Evolutionary conservation across 495 filamentous ascomycete species (phyloP), one percentile per base, ranked within the genome.

Genomic region (Pyrenopolyporus hunteri): DNA sequence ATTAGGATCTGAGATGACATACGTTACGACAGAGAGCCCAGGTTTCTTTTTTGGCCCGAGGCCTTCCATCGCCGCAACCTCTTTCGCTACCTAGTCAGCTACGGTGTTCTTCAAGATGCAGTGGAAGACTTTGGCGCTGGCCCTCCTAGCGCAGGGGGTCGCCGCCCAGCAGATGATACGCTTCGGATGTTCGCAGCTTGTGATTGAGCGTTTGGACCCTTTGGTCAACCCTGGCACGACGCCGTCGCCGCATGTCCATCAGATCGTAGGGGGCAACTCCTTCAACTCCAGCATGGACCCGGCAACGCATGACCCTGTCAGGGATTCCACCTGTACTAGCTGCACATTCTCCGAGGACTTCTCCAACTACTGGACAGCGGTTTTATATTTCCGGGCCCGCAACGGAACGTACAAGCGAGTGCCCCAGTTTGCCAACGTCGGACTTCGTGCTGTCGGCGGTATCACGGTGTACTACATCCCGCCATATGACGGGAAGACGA

Each of bases 351-450:
- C 67, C 11, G 73, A 75, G 23, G 73, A 75, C 58, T 73, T 75
- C 20, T 75, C 73, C 17, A 78, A 78, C 70, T 78, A 78, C 61
- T 78, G 76, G 75, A 77, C 76, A n/a, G 74, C 76, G 10, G 66
- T 72, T 16, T 57, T 76, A 39, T 76, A 71, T 54, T 76, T 76
- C 64, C 50, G 54, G 6, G 73, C 73, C 2, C 62, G 67, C 4
- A 76, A 76, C 45, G 73, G 73, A 9, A 74, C 74, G 3, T 74
- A 72, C 52, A 70, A 68, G 46, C 70, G 74, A 0, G 74, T 76
- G 10, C 74, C 74, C 0, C 74, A 76, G 29, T 70, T 68, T 29
- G 58, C 72, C 10, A 79, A 75, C 58, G 62, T 63, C 6, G 74
- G 73, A 3, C 60, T 79, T 10, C 64, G 70, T 9, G 70, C 67